Base-by-base conservation (phyloP, 2,329 filamentous ascomycete genomes). In the Botrytis byssoidea region DNA sequence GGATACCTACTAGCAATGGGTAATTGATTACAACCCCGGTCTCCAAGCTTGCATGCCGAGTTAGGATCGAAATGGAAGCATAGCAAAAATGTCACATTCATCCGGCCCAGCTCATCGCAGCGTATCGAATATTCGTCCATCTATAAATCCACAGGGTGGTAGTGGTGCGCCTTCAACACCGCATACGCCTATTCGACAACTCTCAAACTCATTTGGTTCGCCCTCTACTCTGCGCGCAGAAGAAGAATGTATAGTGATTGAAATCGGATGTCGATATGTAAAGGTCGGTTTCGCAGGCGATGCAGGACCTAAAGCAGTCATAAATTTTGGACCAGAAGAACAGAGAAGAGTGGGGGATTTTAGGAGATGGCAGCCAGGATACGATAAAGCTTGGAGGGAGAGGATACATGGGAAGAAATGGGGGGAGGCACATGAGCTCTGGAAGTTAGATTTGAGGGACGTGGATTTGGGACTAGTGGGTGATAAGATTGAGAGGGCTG, bases 271-370 rank as follows among this genome's bases (percentile, higher is more conserved):
- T 16, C 89, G 95, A 35, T 92, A 90, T 82, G 82, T 98, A 40
- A 90, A 92, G 63, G 91, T 92, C 16, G 96, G 96, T 0, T 96
- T 98, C 80, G 93, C 95, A 9, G 95, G 95, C 70, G 95, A 97
- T 82, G 88, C 90, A 61, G 83, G 86, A 4, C 94, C 94, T 77
- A 97, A 95, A 81, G 88, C 86, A 1, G 86, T 87, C 22, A 84
- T 95, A 35, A 85, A 88, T 35, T 95, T 94, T 81, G 89, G 90
- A 0, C 93, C 93, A 0, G 91, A 95, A 76, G 88, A 92, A 79
- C 90, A 92, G 79, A 88, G 93, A 71, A 88, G 95, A 75, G 89
- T 89, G 18, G 96, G 95, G 14, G 95, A 98, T 82, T 95, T 95
- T 82, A 85, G 93, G 77, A 86, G 87, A 74, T 96, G 92, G 91